Base-by-base conservation (phyloP, 2,329 filamentous ascomycete species). In the Capronia epimyces region DNA sequence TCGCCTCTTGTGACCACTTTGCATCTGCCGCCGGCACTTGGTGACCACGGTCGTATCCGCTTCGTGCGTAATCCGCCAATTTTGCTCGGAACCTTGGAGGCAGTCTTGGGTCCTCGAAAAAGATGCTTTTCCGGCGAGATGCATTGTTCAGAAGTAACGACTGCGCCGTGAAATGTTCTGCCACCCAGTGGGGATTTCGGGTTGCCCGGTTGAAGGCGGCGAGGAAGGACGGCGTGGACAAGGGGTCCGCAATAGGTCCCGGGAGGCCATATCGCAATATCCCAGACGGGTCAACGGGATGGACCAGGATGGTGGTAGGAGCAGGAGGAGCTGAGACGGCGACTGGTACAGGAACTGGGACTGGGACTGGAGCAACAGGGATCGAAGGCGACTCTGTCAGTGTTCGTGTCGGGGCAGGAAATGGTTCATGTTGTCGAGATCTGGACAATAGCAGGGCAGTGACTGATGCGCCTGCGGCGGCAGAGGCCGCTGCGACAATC, bases 21-120 rank as follows among this genome's bases (percentile, higher is more conserved):
- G 87, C 88, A 71, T 98, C 93, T 34, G 93, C 93, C 4, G 93
- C 93, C 8, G 93, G 93, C 8, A 97, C 91, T 72, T 98, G 93
- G 72, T 98, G 93, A 55, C 93, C 93, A 31, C 93, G 82, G 70
- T 98, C 93, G 69, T 94, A 98, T 63, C 93, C 93, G 32, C 84
- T 90, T 60, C 91, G 87, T 75, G 84, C 90, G 75, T 98, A 98
- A 75, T 98, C 93, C 69, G 88, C 86, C 51, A 98, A 78, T 68
- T 84, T 86, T 52, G 87, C 93, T 57, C 90, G 86, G 76, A 96
- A 98, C 71, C 86, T 84, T 46, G 85, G 78, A 0, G 93, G 93
- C 48, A 98, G 84, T 20, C 71, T 70, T 2, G 76, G 68, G 70
- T 98, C 93, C 71, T 98, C 91, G 60, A 83, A 70, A 69, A 98